A percentile compares a stretch with the other conserved stretches of the same genome.
Conservation (phyloP, 805 yeast species). For the Sporopachydermia quercuum region DNA sequence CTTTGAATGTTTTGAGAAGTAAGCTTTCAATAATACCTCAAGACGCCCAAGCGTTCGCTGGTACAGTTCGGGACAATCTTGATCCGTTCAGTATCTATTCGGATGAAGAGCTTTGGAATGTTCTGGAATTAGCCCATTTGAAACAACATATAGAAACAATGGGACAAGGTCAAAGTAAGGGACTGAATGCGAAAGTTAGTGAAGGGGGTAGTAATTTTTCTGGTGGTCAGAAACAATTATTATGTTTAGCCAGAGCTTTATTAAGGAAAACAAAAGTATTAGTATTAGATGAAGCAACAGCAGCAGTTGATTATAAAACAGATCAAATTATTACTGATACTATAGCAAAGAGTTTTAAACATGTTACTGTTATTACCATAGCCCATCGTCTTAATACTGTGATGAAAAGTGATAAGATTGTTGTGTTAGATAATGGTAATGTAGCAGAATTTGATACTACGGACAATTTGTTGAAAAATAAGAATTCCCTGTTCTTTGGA, state of each 20-base stretch:
- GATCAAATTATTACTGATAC: conserved; percentile 68
- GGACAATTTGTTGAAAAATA: conserved; percentile 43
- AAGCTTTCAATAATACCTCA: conserved; percentile 80
- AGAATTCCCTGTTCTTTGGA: conserved; percentile 59
- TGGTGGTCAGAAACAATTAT: conserved; percentile 63
- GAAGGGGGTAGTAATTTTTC: conserved; percentile 65
- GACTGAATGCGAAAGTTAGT: conserved; percentile 36
- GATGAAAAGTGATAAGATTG: conserved; percentile 63
- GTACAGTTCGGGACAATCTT: conserved; percentile 69
- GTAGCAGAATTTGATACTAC: conserved; percentile 72
- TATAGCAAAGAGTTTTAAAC: conserved; percentile 57
- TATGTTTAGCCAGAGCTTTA: conserved; percentile 72
- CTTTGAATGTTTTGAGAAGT: conserved; percentile 64
- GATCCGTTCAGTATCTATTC: conserved; percentile 61
- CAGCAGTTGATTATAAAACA: conserved; percentile 79
- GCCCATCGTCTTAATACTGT: conserved; percentile 78
- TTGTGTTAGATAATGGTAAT: conserved; percentile 61
- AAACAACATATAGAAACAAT: conserved; percentile 43
- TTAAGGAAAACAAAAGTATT: conserved; percentile 47
- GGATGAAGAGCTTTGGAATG: conserved; percentile 77
- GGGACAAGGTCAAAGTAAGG: too few relatives aligned
- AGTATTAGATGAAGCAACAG: conserved; percentile 76
- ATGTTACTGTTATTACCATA: conserved; percentile 68
- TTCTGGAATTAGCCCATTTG: conserved; percentile 64
- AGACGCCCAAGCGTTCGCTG: conserved; percentile 85